Evolutionary conservation across 1,284 basidiomycete species (phyloP).

Genomic region (Wallemia mellicola): DNA sequence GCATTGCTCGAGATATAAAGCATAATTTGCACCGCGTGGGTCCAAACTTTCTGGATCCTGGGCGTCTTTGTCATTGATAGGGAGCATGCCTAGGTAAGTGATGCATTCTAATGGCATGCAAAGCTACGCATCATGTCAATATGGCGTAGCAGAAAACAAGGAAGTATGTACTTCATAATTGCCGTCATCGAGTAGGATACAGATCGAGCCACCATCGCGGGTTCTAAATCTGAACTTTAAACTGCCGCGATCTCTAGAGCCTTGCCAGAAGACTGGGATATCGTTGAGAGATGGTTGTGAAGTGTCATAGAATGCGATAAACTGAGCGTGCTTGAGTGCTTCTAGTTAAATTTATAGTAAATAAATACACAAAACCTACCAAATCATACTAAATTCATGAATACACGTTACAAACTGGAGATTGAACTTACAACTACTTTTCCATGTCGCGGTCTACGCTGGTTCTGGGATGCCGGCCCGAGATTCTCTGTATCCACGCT

Average conservation of each 20-base stretch:
- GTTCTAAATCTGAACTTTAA: constrained; percentile 5
- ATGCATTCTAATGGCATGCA: constrained; percentile 4
- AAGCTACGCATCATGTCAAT: background rate
- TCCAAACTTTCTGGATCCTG: background rate
- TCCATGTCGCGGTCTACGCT: background rate
- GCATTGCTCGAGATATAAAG: background rate
- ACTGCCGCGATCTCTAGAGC: constrained; percentile 1
- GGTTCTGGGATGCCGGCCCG: background rate
- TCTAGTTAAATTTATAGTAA: no score
- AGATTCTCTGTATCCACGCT: background rate
- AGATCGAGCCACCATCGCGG: constrained; percentile 3
- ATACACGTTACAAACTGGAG: background rate
- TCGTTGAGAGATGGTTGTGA: background rate
- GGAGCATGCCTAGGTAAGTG: constrained; percentile 3
- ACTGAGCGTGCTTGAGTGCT: background rate
- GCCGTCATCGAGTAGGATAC: constrained; percentile 5
- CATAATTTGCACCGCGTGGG: no score
- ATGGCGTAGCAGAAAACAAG: background rate
- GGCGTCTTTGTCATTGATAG: background rate
- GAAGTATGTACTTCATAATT: constrained; percentile 3
- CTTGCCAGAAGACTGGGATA: constrained; percentile 5
- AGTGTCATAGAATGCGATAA: background rate
- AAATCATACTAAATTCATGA: background rate
- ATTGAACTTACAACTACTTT: background rate
- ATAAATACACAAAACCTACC: no score